Base-by-base conservation (phyloP, 163 green algal genomes). In the Volvox carteri region DNA sequence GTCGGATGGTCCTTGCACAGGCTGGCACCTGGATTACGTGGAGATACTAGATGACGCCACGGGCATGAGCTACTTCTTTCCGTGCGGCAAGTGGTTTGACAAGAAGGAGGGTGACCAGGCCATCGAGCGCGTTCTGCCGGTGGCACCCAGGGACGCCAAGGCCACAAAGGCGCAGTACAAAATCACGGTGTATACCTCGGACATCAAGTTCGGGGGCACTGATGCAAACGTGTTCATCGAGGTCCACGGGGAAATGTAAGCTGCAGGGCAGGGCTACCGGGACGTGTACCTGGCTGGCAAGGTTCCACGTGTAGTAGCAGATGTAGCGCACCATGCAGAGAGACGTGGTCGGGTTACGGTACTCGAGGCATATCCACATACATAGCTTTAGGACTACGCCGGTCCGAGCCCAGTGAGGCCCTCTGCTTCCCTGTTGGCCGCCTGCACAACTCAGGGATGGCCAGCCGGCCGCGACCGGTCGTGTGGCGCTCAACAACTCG, bases 181-280 rank as follows among this genome's bases (percentile, higher is more conserved):
- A 58, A 81, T 96, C 25, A 77, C 84, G 9, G 92, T 95, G 33
- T 44, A 91, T 52, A 96, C 93, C 6, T 89, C 48, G 4, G 91
- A 96, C 79, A 90, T 95, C 41, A 92, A 90, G 80, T 94, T 93
- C 80, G 85, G 89, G 28, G 94, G 94, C 50, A 96, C 94, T 9
- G 92, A 96, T 78, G 92, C 92, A 14, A 94, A 95, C 60, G 94
- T 96, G 39, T 93, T 91, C 80, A 91, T 95, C 48, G 90, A 96
- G 67, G 74, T 96, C 8, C 62, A 90, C 23, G 91, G 91, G 6
- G 87, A 93, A 11, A 92, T 86, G 90, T 93, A 78, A 73, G 90
- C 35, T 42, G n/a, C 2, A 11, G 18, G 7, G 37, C 30, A 48
- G 23, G 58, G n/a, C n/a, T n/a, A n/a, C n/a, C 5, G 54, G 4